Percentiles rank a stretch among this genome's conserved stretches.
phyloP scores from a whole-genome alignment of 202 grass and related monocot species.

The Brachypodium distachyon region DNA sequence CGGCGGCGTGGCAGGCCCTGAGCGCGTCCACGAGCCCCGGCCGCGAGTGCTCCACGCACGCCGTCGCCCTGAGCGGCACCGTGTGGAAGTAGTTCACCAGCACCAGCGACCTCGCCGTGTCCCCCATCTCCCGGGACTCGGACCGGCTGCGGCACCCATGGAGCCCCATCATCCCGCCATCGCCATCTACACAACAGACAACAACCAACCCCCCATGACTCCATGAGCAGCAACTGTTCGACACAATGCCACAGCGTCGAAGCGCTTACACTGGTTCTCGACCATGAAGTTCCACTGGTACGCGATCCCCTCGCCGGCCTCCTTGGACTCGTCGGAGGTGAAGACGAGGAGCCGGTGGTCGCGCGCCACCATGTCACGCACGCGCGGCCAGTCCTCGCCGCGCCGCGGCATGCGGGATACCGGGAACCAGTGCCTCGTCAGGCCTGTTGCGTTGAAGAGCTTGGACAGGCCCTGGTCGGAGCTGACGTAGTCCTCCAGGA shows the following conservation, averaged over 20 bases:
- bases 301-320: constrained; percentile 48
- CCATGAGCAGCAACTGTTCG: not conserved
- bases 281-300: constrained; percentile 84
- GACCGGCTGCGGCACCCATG: constrained; percentile 31
- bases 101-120: constrained; percentile 39
- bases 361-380: constrained; percentile 43
- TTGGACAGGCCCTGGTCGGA: constrained; percentile 42
- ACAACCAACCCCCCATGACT: no score
- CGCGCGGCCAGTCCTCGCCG: constrained; percentile 49
- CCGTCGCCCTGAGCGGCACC: constrained; percentile 20
- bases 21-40: constrained; percentile 27
- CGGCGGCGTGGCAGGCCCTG: constrained; percentile 30
- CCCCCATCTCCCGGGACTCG: constrained; percentile 32
- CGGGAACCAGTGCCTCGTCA: constrained; percentile 54
- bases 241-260: no score
- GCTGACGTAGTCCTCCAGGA: constrained; percentile 55
- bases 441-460: constrained; percentile 38
- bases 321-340: constrained; percentile 43
- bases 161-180: constrained; percentile 54
- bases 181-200: constrained; percentile 43
- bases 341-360: constrained; percentile 50
- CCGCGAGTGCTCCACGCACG: constrained; percentile 48
- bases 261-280: constrained; percentile 58
- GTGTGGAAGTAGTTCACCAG: constrained; percentile 63
- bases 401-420: constrained; percentile 51